phyloP scores from a whole-genome alignment of 805 yeast genomes.

The Hermanozyma aechmeae region DNA sequence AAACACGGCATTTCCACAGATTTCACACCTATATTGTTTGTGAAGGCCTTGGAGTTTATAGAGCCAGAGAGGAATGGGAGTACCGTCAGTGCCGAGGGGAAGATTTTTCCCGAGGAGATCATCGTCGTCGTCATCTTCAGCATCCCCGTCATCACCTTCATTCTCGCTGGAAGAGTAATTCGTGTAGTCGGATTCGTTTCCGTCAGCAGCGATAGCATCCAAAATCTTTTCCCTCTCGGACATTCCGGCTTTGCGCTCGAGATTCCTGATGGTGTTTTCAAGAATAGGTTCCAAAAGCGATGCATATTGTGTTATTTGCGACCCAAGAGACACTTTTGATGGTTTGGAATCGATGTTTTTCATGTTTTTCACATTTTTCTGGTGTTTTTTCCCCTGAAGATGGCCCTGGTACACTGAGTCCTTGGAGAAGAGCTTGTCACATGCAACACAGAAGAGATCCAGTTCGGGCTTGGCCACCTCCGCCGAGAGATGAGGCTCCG shows the following conservation, averaged over 20 bases:
- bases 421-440: conserved; percentile 57
- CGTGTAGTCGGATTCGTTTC: conserved; percentile 32
- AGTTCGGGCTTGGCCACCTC: conserved; percentile 10
- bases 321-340: too few relatives aligned
- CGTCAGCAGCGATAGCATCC: conserved; percentile 34
- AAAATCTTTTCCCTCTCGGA: conserved; percentile 61
- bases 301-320: too few relatives aligned
- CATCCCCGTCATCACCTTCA: conserved; percentile 11
- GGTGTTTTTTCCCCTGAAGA: conserved; percentile 66
- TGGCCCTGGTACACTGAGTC: conserved; percentile 61
- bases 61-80: conserved; percentile 90
- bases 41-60: conserved; percentile 84
- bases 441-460: conserved; percentile 48
- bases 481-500: conserved; percentile 10
- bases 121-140: conserved; percentile 19
- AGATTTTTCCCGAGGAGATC: conserved; percentile 42
- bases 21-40: conserved; percentile 65
- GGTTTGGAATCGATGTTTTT: too few relatives aligned
- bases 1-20: conserved; percentile 70
- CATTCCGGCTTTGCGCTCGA: conserved; percentile 56
- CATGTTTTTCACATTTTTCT: conserved; percentile 28
- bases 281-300: conserved; percentile 35
- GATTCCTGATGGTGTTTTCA: conserved; percentile 45
- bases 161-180: conserved; percentile 14
- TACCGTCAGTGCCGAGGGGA: conserved; percentile 83